Evolutionary conservation across 2,329 filamentous ascomycete genomes (phyloP).

Genomic region (Sporothrix brasiliensis): DNA sequence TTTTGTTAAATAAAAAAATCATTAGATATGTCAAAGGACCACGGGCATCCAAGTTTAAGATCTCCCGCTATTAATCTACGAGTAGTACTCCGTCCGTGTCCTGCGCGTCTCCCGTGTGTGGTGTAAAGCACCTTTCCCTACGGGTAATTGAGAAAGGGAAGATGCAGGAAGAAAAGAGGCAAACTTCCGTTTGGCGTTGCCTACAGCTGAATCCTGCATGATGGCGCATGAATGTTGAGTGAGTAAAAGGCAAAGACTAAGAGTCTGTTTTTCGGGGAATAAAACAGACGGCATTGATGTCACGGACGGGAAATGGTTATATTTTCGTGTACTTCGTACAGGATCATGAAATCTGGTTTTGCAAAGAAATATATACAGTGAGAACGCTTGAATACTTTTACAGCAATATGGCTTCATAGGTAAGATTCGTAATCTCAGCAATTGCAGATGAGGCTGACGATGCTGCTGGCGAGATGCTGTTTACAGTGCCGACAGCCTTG

Average conservation of each 20-base stretch:
- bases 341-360: too few relatives aligned
- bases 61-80: conserved; percentile 3
- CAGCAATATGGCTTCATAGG: neutral
- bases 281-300: conserved; percentile 9
- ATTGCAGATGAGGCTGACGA: neutral
- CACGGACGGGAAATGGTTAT: neutral
- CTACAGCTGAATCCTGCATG: neutral
- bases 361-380: too few relatives aligned
- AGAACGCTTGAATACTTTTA: neutral
- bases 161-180: neutral
- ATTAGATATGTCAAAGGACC: neutral
- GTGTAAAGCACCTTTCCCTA: neutral
- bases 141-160: neutral
- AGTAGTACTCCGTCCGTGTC: neutral
- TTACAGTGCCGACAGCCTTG: too few relatives aligned
- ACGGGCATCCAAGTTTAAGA: neutral
- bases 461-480: neutral
- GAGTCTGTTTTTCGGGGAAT: neutral
- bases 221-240: neutral
- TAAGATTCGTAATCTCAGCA: neutral
- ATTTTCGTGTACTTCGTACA: too few relatives aligned
- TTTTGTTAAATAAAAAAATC: neutral
- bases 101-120: conserved; percentile 2
- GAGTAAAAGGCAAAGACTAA: too few relatives aligned
- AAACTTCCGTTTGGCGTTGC: neutral